Conservation (phyloP, 2,329 filamentous ascomycete species). For the Epicoccum sorghinum region DNA sequence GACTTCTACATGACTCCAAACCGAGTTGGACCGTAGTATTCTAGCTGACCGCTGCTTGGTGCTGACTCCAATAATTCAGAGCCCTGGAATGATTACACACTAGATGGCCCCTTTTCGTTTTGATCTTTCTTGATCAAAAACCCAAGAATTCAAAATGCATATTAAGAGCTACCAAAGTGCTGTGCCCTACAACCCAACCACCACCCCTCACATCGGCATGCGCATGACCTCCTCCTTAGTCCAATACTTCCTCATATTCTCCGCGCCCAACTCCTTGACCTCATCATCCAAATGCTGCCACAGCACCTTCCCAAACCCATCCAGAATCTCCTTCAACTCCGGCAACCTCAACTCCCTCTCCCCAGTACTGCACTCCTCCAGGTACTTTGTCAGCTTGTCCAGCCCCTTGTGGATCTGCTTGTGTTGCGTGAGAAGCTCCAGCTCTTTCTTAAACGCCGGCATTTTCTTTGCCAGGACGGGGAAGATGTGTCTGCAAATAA, state of each 20-base stretch:
- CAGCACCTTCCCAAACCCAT: constrained; percentile 76
- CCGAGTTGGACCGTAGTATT: too few relatives aligned
- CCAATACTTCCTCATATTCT: constrained; percentile 90
- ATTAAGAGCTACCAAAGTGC: too few relatives aligned
- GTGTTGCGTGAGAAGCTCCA: constrained; percentile 76
- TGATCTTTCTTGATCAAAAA: too few relatives aligned
- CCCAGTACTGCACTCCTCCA: constrained; percentile 65
- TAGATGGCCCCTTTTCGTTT: too few relatives aligned
- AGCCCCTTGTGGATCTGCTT: constrained; percentile 78
- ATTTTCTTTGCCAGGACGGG: constrained; percentile 77
- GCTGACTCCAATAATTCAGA: too few relatives aligned
- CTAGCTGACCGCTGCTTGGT: too few relatives aligned
- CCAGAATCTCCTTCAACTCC: constrained; percentile 74
- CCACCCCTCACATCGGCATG: constrained; percentile 47
- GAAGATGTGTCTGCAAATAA: constrained; percentile 65
- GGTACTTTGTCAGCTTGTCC: constrained; percentile 69
- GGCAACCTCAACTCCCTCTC: constrained; percentile 64
- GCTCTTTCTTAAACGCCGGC: constrained; percentile 73
- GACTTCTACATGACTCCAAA: too few relatives aligned
- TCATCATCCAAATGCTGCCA: constrained; percentile 87
- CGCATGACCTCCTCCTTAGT: constrained; percentile 72
- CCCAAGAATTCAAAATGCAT: too few relatives aligned
- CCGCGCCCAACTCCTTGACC: constrained; percentile 76
- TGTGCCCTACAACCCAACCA: too few relatives aligned
- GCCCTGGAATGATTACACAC: too few relatives aligned